Evolutionary conservation across 169 alveolate species (phyloP).

Genomic region (Plasmodium reichenowi): DNA sequence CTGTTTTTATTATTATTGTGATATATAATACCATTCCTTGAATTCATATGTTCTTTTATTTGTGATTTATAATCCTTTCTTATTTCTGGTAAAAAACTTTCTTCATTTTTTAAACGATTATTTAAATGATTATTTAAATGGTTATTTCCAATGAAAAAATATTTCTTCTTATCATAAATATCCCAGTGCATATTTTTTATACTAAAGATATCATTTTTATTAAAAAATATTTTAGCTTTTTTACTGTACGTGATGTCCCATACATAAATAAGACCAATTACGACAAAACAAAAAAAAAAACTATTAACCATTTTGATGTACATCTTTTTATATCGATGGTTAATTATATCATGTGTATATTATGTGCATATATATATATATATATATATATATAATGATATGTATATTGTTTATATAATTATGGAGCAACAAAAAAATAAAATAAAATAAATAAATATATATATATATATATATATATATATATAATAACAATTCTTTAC

Average conservation of each 20-base stretch:
- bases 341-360: too few relatives aligned
- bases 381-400: neutral
- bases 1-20: neutral
- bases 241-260: constrained; percentile 3
- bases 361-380: neutral
- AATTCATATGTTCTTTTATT: constrained; percentile 10
- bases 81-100: neutral
- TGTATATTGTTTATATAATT: neutral
- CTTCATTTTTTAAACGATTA: constrained; percentile 9
- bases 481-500: too few relatives aligned
- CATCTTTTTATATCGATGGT: constrained; percentile 1
- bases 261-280: constrained; percentile 10
- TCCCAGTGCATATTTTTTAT: neutral
- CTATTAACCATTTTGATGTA: neutral
- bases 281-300: neutral
- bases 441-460: too few relatives aligned
- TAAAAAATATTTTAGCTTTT: neutral
- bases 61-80: constrained; percentile 11
- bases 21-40: neutral
- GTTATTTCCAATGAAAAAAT: neutral
- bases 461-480: too few relatives aligned
- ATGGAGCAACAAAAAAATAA: too few relatives aligned
- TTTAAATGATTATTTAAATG: neutral
- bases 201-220: neutral
- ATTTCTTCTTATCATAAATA: neutral